phyloP scores from a whole-genome alignment of 2,329 filamentous ascomycete species.

The Xylariales sp. region DNA sequence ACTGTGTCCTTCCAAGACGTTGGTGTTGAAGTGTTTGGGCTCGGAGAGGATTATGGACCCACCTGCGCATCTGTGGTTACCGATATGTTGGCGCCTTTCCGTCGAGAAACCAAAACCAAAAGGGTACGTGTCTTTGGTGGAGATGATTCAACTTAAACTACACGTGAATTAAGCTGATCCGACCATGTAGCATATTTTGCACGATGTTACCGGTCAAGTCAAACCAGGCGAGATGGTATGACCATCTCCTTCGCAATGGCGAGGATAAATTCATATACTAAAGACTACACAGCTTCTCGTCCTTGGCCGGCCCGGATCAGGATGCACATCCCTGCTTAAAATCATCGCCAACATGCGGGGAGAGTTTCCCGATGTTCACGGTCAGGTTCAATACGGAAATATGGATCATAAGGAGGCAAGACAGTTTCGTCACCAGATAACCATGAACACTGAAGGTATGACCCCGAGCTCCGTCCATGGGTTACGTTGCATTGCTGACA shows the following conservation, averaged over 20 bases:
- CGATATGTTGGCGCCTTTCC: slow-evolving; percentile 18
- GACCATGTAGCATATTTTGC: slow-evolving; percentile 29
- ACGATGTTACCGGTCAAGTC: slow-evolving; percentile 32
- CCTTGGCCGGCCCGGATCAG: slow-evolving; percentile 25
- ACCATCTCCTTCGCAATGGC: neutral
- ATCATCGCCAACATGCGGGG: slow-evolving; percentile 24
- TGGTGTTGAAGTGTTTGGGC: slow-evolving; percentile 27
- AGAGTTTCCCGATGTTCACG: slow-evolving; percentile 21
- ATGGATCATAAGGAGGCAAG: slow-evolving; percentile 17
- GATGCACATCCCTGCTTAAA: slow-evolving; percentile 25
- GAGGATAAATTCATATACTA: neutral
- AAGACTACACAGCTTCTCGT: slow-evolving; percentile 20
- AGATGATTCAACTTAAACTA: neutral
- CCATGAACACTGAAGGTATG: slow-evolving; percentile 25
- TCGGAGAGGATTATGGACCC: slow-evolving; percentile 28
- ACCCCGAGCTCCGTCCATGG: too few relatives aligned
- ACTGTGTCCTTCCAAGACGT: slow-evolving; percentile 30
- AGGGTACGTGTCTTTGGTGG: slow-evolving; percentile 17
- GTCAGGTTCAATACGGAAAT: slow-evolving; percentile 21
- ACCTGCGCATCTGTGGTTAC: slow-evolving; percentile 26
- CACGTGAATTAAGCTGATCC: neutral
- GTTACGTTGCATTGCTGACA: neutral
- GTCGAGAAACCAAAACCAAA: slow-evolving; percentile 15
- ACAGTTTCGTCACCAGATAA: slow-evolving; percentile 22
- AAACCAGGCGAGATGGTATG: slow-evolving; percentile 37